Evolutionary conservation across 768 basidiomycete genomes (phyloP), one percentile per base, ranked within the genome.

Genomic region (Pisolithus sp.): DNA sequence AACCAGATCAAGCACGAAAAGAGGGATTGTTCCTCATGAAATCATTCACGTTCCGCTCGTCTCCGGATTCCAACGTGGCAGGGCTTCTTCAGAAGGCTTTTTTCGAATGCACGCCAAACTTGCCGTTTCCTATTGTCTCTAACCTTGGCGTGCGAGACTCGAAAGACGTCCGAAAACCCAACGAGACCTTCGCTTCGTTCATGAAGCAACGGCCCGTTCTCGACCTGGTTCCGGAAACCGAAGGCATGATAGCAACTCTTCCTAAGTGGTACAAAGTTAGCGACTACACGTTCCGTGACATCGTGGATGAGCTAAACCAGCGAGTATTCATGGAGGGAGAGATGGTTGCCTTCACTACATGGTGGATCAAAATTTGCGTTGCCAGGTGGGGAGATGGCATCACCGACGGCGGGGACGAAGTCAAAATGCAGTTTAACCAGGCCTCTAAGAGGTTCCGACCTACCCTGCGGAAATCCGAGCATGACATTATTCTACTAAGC

Each of bases 1-100:
- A 5, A 51, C 42, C 34, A 18, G 40, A 24, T 6, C 34, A 45
- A 7, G 36, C 26, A 12, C 56, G 36, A 39, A 47, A 30, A 38
- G 51, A 52, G 41, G 83, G 81, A 9, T 67, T 90, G 17, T 90
- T 92, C 59, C 79, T 85, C 5, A 74, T 96, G 52, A 79, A 79
- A 49, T 95, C 93, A 71, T 97, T 96, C 73, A 85, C 89, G 0
- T 96, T 89, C 68, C 79, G 82, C 54, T 71, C 78, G 2, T 93
- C 93, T 0, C 93, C 94, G 1, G 89, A 86, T 0, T 61, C 79
- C 5, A 79, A 86, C 40, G 86, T 95, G 20, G 83, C 88, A 0
- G 69, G 68, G 10, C 66, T 79, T 18, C 76, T 93, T 53, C 83
- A 89, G 62, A 69, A 75, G 1, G 81, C 85, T 2, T 95, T 95